phyloP scores from a whole-genome alignment of 805 yeast species.

The Isabelozyma rhagii region DNA sequence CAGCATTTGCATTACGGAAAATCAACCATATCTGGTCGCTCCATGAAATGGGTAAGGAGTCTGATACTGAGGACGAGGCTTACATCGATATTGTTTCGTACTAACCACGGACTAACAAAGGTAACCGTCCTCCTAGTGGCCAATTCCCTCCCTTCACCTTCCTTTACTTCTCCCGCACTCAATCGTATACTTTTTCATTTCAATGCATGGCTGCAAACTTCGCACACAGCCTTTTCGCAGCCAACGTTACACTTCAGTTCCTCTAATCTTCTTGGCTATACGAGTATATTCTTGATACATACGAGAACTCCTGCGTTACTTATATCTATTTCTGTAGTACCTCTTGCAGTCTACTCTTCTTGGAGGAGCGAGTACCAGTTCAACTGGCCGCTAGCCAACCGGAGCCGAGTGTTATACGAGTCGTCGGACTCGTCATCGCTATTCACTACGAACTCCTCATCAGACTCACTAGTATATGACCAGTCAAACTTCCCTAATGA shows the following conservation, averaged over 20 bases:
- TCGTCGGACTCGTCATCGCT: neutral
- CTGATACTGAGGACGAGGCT: conserved; percentile 18
- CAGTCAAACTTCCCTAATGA: conserved; percentile 8
- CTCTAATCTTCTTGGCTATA: too few relatives aligned
- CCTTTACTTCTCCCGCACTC: too few relatives aligned
- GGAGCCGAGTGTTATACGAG: conserved; percentile 15
- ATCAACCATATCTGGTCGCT: conserved; percentile 26
- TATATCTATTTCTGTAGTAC: neutral
- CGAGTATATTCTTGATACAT: too few relatives aligned
- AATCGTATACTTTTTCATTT: neutral
- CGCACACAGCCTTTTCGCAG: too few relatives aligned
- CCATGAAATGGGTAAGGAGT: conserved; percentile 14
- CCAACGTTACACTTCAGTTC: too few relatives aligned
- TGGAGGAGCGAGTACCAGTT: conserved; percentile 24
- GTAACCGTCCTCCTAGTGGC: too few relatives aligned
- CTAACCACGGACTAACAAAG: conserved; percentile 5
- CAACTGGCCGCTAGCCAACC: conserved; percentile 24
- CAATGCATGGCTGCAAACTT: too few relatives aligned
- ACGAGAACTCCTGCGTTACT: neutral
- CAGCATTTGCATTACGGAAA: conserved; percentile 33
- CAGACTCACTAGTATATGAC: conserved; percentile 1
- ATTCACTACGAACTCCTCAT: neutral
- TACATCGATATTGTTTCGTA: conserved; percentile 35
- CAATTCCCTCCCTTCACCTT: too few relatives aligned
- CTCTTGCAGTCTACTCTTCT: conserved; percentile 2